Evolutionary conservation across 257 asterid genomes (phyloP), one percentile per base, ranked within the genome.

Genomic region (Fraxinus quadrangulata): DNA sequence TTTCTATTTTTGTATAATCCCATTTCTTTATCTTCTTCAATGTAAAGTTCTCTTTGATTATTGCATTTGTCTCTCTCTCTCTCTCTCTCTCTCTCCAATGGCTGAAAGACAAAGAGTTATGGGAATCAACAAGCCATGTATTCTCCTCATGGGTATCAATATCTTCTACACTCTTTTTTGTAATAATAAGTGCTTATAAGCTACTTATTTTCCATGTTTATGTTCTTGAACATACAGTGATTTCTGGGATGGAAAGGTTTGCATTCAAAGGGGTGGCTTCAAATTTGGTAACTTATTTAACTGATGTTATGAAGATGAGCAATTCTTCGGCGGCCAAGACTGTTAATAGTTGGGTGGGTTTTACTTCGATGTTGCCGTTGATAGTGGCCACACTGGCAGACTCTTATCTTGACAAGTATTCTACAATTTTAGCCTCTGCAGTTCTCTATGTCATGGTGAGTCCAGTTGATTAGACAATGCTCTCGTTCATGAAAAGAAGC

Each of bases 191-290:
- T 42, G 51, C 3, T 42, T 12, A 42, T 42, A 42, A 42, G 16
- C 51, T 42, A 42, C 51, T 42, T 42, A 42, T 42, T 42, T 42
- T 42, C 51, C 51, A 13, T 63, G 69, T 26, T 63, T 63, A 61
- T 45, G 17, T 24, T 61, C 34, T 61, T 24, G 68, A 61, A 24
- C 6, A 14, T 54, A 19, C 88, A 93, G 98, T 88, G 72, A 80
- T 96, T 71, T 84, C 95, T 40, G 98, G 97, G 10, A 87, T 93
- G 85, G 99, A 96, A 90, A 89, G 99, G 82, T 89, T 96, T 79
- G 96, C 98, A 24, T 92, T 87, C 84, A 96, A 93, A 86, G 98
- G 99, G 79, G 98, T 96, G 90, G 96, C 96, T 1, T 89, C 99
- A 6, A 96, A 93, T 84, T 77, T 96, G 84, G 99, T 96, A 54